Base-by-base conservation (phyloP, 305 asterid genomes). In the Plantago lanceolata region DNA sequence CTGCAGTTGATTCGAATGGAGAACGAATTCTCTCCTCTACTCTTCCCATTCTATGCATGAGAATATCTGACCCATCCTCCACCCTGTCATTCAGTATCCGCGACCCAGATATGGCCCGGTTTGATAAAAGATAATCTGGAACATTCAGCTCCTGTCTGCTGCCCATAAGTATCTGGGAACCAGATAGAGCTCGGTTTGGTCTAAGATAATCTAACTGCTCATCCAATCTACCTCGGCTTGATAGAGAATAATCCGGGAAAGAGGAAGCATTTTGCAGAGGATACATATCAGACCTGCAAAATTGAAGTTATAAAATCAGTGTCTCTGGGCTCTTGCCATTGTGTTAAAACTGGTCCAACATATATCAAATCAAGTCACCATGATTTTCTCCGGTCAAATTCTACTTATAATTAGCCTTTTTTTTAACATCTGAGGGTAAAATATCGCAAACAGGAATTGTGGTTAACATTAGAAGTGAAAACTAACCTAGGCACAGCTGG, bases 261-360 rank as follows among this genome's bases (percentile, higher is more conserved):
- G 74, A 33, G 19, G 82, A 53, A 19, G 88, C 56, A 73, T 79
- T 81, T 57, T 61, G 81, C 18, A 84, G 17, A 13, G 66, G 53
- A 65, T 78, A 83, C 50, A 73, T 72, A 64, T 76, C 88, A 14
- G 84, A 57, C 83, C 97, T 90, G 84, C 76, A 71, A 75, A 61
- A 73, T 66, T 51, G 24, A 24, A 59, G 3, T 55, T 56, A 29
- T 45, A 56, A n/a, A n/a, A 1, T 56, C 18, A 56, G 64, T 17
- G 56, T 44, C 53, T 48, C 63, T 29, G 28, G 17, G 11, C 24
- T 8, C 8, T 3, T 29, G 31, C 3, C 19, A 18, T 21, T 11
- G 28, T 54, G 2, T 26, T n/a, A 9, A 1, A 53, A 20, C 3
- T 53, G 40, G 6, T 33, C 11, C 40, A 33, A 33, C 40, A 33